phyloP scores from a whole-genome alignment of 179 eudicot species.

The Actinidia polygama region DNA sequence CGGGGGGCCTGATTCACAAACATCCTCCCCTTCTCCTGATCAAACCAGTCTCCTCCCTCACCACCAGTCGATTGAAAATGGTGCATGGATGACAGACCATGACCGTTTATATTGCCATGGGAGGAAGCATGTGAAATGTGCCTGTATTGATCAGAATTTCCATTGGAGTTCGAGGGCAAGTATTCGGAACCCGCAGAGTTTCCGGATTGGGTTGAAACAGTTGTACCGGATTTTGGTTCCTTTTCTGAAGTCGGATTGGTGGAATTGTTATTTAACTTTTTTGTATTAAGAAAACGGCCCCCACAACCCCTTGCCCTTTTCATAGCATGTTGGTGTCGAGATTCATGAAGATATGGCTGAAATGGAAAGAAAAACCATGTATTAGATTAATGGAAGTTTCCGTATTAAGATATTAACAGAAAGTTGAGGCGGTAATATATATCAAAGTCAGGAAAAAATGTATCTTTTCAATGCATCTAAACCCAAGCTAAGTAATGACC shows the following conservation, averaged over 20 bases:
- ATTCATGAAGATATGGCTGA: constrained; percentile 85
- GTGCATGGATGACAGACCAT: constrained; percentile 20
- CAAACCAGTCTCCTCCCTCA: constrained; percentile 1
- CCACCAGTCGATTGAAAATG: not conserved
- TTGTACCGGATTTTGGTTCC: constrained; percentile 17
- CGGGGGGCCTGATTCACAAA: constrained; percentile 24
- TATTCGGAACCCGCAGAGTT: constrained; percentile 30
- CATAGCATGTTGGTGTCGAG: constrained; percentile 82
- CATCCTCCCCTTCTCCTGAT: constrained; percentile 21
- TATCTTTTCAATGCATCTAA: not conserved
- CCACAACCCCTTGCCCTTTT: constrained; percentile 81
- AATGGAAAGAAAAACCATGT: not conserved
- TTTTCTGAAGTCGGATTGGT: constrained; percentile 20
- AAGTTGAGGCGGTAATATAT: not conserved
- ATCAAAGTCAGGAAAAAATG: not conserved
- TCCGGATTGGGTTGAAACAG: constrained; percentile 23
- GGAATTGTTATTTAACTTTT: constrained; percentile 21
- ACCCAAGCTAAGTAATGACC: not conserved
- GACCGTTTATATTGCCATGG: constrained; percentile 22
- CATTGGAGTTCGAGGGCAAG: constrained; percentile 20
- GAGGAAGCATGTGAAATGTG: constrained; percentile 13
- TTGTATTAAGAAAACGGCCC: constrained; percentile 64
- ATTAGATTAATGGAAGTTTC: constrained; percentile 3
- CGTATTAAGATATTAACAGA: not conserved
- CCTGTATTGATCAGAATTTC: constrained; percentile 11